Base-by-base conservation (phyloP, 2,329 filamentous ascomycete genomes). In the Thelonectria blattea region DNA sequence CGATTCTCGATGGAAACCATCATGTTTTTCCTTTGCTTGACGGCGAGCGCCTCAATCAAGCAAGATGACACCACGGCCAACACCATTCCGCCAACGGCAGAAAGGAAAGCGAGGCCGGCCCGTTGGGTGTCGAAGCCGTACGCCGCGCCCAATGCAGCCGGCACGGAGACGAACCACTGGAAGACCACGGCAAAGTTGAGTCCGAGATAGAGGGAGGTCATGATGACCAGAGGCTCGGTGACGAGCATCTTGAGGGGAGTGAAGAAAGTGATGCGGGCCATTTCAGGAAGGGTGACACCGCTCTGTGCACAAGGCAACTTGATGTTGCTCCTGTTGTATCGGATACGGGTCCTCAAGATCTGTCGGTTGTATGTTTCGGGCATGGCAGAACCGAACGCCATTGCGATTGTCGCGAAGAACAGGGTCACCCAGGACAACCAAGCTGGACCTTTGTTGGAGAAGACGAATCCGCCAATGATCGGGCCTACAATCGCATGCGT, bases 361-460 rank as follows among this genome's bases (percentile, higher is more conserved):
- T 58, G 49, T 32, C 56, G 56, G 49, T 39, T 39, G 24, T 58
- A 58, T 2, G 56, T 58, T 53, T 58, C 56, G 22, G 56, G 56
- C 49, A 58, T 58, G 30, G 34, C 32, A 53, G 56, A 41, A 43
- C 56, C 49, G 32, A 58, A 58, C 30, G 56, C 56, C 56, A 58
- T 52, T 5, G 56, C 30, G 17, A n/a, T 12, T 14, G 50, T 58
- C 12, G 49, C 42, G 42, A 58, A 58, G 32, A 58, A 20, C 11
- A 58, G 49, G 10, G 49, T 58, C 22, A 58, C 56, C 56, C 56
- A 58, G 6, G 56, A 58, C 43, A 58, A 17, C 49, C 56, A 58
- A 20, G 56, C 56, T 52, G 49, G 56, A 30, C 56, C 56, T 37
- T 58, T 58, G 20, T 42, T 49, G 5, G 49, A 7, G 17, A 58